Conservation (phyloP, 202 grass and related monocot species). For the Bolboschoenoplectus hybrid region DNA sequence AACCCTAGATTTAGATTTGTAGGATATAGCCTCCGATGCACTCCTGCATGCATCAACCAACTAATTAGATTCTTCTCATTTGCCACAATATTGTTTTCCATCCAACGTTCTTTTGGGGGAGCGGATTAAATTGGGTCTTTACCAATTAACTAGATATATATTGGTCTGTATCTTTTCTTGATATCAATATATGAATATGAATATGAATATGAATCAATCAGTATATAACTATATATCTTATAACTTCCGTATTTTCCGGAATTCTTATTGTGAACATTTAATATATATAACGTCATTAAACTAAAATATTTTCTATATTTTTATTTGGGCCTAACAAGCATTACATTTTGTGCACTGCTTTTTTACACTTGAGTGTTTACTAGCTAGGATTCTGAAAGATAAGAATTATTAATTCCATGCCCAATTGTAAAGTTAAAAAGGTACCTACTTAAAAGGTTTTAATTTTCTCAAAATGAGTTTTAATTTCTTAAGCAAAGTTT, state of each 20-base stretch:
- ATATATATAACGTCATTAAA: neutral
- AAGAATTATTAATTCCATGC: neutral
- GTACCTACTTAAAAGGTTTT: neutral
- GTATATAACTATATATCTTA: neutral
- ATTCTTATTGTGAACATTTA: neutral
- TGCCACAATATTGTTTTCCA: neutral
- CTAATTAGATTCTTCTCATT: constrained; percentile 39
- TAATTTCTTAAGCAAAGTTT: neutral
- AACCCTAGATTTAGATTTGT: constrained; percentile 40
- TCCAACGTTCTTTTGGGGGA: neutral
- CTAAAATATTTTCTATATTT: neutral
- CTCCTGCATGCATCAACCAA: constrained; percentile 38
- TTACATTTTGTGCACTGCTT: neutral
- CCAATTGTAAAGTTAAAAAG: neutral
- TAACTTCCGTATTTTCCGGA: neutral
- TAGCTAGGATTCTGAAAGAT: neutral
- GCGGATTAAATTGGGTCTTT: neutral
- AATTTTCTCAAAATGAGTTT: neutral
- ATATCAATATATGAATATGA: neutral
- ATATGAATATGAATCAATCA: neutral
- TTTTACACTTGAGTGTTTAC: neutral
- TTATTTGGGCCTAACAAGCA: neutral
- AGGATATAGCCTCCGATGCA: constrained; percentile 36
- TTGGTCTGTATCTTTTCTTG: neutral
- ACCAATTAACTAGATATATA: neutral